Percentiles rank a stretch among this genome's conserved stretches.
Evolutionary conservation across 2,329 filamentous ascomycete species (phyloP).

Genomic region (Hirsutella rhossiliensis): DNA sequence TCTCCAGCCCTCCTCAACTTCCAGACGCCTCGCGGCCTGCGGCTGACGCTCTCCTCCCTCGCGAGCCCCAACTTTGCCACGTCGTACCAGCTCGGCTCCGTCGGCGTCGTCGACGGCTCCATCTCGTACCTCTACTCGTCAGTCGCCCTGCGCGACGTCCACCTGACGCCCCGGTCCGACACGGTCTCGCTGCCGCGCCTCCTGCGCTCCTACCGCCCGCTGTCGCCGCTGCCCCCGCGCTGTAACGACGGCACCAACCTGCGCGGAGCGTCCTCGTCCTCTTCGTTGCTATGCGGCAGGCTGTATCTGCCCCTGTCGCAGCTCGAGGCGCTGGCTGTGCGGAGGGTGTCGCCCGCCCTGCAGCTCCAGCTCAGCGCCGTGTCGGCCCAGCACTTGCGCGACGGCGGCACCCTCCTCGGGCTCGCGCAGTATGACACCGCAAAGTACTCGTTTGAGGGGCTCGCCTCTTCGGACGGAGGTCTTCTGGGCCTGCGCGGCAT

Average conservation of each 20-base stretch:
- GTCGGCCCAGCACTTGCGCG: slow-evolving; percentile 57
- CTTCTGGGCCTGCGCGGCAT: slow-evolving; percentile 77
- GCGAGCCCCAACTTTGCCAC: slow-evolving; percentile 89
- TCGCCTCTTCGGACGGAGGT: slow-evolving; percentile 87
- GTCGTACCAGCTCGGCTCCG: slow-evolving; percentile 79
- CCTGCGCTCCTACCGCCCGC: slow-evolving; percentile 70
- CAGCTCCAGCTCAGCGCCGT: slow-evolving; percentile 74
- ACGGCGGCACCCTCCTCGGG: slow-evolving; percentile 64
- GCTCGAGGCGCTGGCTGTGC: slow-evolving; percentile 75
- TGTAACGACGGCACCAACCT: slow-evolving; percentile 8
- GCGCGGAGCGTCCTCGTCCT: slow-evolving; percentile 19
- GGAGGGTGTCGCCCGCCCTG: slow-evolving; percentile 62
- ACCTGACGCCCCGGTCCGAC: slow-evolving; percentile 56
- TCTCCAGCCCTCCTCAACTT: slow-evolving; percentile 72
- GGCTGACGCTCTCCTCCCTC: slow-evolving; percentile 80
- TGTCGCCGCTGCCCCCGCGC: slow-evolving; percentile 45
- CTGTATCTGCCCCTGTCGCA: slow-evolving; percentile 75
- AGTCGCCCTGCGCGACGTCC: slow-evolving; percentile 51
- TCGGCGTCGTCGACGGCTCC: slow-evolving; percentile 91
- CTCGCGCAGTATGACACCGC: slow-evolving; percentile 73
- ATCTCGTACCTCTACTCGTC: slow-evolving; percentile 94
- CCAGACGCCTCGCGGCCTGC: slow-evolving; percentile 69
- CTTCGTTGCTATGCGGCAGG: slow-evolving; percentile 61
- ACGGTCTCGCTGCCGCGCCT: slow-evolving; percentile 65
- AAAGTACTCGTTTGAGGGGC: slow-evolving; percentile 77